Evolutionary conservation across 140 eudicot species (phyloP).

Genomic region (Ambrosia hybrid): DNA sequence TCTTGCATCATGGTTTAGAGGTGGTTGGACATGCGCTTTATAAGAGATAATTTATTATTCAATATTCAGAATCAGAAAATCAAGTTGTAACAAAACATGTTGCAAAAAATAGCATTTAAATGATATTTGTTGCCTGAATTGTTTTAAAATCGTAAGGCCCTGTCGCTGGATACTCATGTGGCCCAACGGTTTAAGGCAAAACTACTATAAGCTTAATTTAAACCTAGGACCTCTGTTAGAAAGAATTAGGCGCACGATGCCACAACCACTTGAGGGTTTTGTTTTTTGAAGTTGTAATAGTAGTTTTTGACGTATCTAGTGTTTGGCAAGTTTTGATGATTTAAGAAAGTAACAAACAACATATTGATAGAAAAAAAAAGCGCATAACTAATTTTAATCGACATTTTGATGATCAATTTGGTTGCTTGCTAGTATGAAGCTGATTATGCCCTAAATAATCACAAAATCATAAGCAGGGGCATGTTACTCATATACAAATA

Average conservation of each 20-base stretch:
- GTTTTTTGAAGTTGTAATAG: not conserved
- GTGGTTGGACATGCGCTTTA: not conserved
- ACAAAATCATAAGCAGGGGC: no score
- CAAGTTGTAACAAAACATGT: not conserved
- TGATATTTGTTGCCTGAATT: not conserved
- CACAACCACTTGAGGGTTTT: no score
- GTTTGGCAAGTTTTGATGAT: slow-evolving; percentile 3
- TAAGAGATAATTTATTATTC: not conserved
- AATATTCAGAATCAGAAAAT: not conserved
- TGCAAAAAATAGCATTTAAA: not conserved
- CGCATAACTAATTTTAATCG: not conserved
- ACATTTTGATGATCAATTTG: not conserved
- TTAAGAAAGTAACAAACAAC: not conserved
- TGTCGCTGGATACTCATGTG: no score
- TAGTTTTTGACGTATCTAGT: not conserved
- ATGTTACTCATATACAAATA: not conserved
- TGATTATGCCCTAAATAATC: no score
- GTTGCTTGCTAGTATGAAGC: no score
- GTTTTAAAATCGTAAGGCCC: no score
- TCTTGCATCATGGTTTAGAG: not conserved
- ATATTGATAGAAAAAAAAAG: not conserved
- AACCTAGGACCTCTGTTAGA: no score
- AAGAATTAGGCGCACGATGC: no score
- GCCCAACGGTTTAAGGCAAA: no score
- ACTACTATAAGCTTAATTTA: no score